Evolutionary conservation across 768 basidiomycete species (phyloP).

Genomic region (Tylopilus sp.): DNA sequence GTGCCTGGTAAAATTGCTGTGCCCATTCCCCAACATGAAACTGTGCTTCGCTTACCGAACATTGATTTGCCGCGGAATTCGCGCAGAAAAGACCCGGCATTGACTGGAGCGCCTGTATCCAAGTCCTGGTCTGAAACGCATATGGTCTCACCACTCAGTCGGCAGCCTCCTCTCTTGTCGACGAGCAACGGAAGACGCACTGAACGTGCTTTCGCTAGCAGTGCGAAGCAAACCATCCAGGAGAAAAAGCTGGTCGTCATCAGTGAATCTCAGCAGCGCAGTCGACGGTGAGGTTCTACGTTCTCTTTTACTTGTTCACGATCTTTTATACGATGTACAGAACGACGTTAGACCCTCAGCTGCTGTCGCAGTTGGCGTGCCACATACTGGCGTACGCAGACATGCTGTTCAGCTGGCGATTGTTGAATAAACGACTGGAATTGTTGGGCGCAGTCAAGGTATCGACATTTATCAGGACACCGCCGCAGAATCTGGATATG

Average conservation of each 20-base stretch:
- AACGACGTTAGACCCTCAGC: conserved; percentile 15
- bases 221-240: conserved; percentile 26
- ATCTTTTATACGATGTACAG: conserved; percentile 1
- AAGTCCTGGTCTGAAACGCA: conserved; percentile 58
- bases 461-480: conserved; percentile 22
- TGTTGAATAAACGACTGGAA: conserved; percentile 68
- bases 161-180: conserved; percentile 42
- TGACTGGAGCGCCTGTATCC: conserved; percentile 36
- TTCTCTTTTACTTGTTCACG: not conserved
- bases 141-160: conserved; percentile 20
- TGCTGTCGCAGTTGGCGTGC: conserved; percentile 40
- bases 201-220: conserved; percentile 40
- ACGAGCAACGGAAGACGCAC: conserved; percentile 37
- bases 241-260: conserved; percentile 40
- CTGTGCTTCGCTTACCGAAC: conserved; percentile 19
- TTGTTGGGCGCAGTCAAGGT: conserved; percentile 61
- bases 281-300: conserved; percentile 9
- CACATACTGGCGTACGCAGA: conserved; percentile 77
- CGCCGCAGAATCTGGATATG: conserved; percentile 33
- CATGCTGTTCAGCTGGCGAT: conserved; percentile 67
- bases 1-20: conserved; percentile 22
- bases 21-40: conserved; percentile 22
- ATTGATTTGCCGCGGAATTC: conserved; percentile 29
- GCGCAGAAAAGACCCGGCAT: conserved; percentile 26
- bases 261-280: conserved; percentile 20